Evolutionary conservation across 257 asterid species (phyloP).

Genomic region (Striga asiatica): DNA sequence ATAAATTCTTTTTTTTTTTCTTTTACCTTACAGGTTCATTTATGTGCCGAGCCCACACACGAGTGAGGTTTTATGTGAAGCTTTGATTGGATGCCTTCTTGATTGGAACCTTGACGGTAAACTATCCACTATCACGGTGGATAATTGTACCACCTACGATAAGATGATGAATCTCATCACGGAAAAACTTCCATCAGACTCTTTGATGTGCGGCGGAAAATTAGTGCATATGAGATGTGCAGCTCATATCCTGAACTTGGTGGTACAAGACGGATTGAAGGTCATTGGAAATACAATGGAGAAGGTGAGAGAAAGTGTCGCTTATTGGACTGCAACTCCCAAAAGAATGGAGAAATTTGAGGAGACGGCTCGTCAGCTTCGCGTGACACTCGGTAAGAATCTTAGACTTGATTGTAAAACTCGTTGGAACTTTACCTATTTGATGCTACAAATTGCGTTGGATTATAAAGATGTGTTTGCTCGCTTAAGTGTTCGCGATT

Average conservation of each 20-base stretch:
- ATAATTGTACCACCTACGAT: not conserved
- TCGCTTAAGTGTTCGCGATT: not conserved
- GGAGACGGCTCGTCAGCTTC: not conserved
- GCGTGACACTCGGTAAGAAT: not conserved
- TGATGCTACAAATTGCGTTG: not conserved
- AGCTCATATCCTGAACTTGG: too few species aligned
- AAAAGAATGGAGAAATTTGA: not conserved
- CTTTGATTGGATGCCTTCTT: not conserved
- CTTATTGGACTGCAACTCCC: not conserved
- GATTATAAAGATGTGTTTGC: not conserved
- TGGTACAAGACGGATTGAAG: too few species aligned
- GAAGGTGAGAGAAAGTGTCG: too few species aligned
- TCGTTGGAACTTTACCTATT: not conserved
- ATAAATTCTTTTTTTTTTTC: too few species aligned
- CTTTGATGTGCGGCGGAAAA: not conserved
- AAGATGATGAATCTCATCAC: too few species aligned
- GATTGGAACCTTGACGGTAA: not conserved
- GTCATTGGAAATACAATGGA: too few species aligned
- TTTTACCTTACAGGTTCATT: not conserved
- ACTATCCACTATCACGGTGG: not conserved
- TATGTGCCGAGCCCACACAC: not conserved
- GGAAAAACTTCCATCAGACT: not conserved
- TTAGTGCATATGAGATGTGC: not conserved
- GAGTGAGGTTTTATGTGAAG: not conserved
- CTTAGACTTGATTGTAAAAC: not conserved